Base-by-base conservation (phyloP, 2,329 filamentous ascomycete genomes). In the Ophiostoma triangulosporum region DNA sequence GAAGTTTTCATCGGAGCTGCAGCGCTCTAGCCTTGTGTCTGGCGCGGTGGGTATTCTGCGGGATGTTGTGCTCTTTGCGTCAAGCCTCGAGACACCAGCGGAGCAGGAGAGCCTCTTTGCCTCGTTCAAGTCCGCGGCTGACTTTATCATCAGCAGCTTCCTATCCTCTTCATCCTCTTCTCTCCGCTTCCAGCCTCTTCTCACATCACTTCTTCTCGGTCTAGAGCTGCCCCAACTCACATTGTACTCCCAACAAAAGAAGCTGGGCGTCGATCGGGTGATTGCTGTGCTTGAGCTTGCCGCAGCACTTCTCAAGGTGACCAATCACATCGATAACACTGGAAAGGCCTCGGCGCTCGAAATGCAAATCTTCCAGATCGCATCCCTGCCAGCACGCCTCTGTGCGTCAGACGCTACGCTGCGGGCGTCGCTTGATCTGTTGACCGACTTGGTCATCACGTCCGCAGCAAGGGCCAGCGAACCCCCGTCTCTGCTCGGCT, bases 401-500 rank as follows among this genome's bases (percentile, higher is more conserved):
- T 91, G 86, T 64, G 86, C 84, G 2, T 74, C 78, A 1, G 78
- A 83, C 57, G 80, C 86, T 56, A 66, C 69, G 7, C 88, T 86
- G 66, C 71, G 74, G 14, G 76, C 83, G 2, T 78, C 85, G 1
- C 75, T 90, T 31, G 73, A 76, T 26, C 70, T 96, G 2, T 71
- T 95, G 7, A 82, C 89, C 57, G 78, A 82, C 11, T 69, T 95
- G 17, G 81, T 95, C 27, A 74, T 82, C 43, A 83, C 85, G 24
- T 80, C 83, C 24, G 79, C 79, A 57, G 70, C 74, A 15, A 70
- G 76, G 9, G 55, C 56, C 29, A 75, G 74, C n/a, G 89, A 96
- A 60, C 88, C 90, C 1, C 87, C 88, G n/a, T 96, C 91, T 6
- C 74, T 98, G n/a, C 78, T 98, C 22, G 90, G 90, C 31, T 88